These are phyloP conservation scores for Pyricularia pennisetigena DNA, from an alignment of 2,329 filamentous ascomycete species.

Conservation along the genomic window DNA sequence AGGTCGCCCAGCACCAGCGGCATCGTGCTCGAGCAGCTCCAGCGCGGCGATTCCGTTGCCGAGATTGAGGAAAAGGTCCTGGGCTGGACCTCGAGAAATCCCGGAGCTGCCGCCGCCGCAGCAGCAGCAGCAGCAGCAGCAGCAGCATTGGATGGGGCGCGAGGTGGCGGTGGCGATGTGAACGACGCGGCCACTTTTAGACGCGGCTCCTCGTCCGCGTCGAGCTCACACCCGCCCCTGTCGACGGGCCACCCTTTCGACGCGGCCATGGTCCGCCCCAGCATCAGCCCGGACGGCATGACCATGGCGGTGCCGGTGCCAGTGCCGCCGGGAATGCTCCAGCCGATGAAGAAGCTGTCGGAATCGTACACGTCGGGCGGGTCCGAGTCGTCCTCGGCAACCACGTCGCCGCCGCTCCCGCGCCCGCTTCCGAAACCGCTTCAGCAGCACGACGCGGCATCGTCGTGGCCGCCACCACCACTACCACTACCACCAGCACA, in stretches of 20 bases:
- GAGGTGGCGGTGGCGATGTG: no score
- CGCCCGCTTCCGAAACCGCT: not conserved
- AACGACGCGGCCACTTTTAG: not conserved
- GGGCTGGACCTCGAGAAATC: not conserved
- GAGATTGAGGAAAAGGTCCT: not conserved
- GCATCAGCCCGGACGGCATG: not conserved
- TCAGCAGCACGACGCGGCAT: not conserved
- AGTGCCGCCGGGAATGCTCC: not conserved
- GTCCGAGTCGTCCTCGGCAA: not conserved
- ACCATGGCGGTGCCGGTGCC: not conserved
- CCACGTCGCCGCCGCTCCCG: not conserved
- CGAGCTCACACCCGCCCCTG: not conserved
- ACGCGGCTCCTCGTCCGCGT: not conserved
- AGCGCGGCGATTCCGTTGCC: conserved; percentile 2
- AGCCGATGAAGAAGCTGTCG: not conserved
- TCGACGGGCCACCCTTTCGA: not conserved
- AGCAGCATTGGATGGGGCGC: no score
- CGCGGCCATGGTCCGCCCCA: not conserved
- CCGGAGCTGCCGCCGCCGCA: no score
- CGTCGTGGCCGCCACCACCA: not conserved
- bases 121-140: no score
- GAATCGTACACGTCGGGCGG: not conserved
- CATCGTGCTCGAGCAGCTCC: not conserved
- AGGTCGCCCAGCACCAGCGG: not conserved
- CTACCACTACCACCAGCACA: no score